Conservation (phyloP, 2,329 filamentous ascomycete genomes). For the Fusarium sp. region DNA sequence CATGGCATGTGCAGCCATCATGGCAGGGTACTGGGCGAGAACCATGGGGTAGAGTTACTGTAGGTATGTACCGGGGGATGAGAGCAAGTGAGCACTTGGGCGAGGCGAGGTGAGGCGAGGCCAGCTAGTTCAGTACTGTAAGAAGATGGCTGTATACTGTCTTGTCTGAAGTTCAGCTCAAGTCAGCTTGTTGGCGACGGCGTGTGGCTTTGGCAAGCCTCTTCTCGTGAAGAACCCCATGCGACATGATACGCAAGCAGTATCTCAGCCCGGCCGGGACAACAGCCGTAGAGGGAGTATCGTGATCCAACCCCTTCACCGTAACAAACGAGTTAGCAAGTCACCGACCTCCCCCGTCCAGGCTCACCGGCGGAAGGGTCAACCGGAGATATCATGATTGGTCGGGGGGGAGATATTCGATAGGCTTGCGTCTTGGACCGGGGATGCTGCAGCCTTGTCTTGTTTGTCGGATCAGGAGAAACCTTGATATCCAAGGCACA, state of each 20-base stretch:
- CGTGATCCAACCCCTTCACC: background rate
- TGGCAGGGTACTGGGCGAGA: background rate
- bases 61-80: background rate
- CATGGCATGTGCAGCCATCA: background rate
- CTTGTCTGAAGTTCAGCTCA: background rate
- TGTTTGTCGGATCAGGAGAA: background rate
- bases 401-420: background rate
- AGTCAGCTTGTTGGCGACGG: background rate
- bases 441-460: background rate
- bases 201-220: background rate
- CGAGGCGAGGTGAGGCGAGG: background rate
- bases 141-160: background rate
- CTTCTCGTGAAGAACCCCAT: background rate
- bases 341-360: background rate
- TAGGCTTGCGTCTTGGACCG: background rate
- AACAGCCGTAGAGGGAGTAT: background rate
- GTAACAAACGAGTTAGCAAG: background rate
- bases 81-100: background rate
- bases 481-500: background rate
- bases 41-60: background rate
- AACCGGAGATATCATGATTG: conserved; percentile 12
- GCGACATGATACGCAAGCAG: background rate
- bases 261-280: background rate
- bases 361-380: background rate
- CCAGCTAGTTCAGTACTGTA: background rate